phyloP scores from a whole-genome alignment of 2,329 filamentous ascomycete genomes.

The Ilyonectria sp. region DNA sequence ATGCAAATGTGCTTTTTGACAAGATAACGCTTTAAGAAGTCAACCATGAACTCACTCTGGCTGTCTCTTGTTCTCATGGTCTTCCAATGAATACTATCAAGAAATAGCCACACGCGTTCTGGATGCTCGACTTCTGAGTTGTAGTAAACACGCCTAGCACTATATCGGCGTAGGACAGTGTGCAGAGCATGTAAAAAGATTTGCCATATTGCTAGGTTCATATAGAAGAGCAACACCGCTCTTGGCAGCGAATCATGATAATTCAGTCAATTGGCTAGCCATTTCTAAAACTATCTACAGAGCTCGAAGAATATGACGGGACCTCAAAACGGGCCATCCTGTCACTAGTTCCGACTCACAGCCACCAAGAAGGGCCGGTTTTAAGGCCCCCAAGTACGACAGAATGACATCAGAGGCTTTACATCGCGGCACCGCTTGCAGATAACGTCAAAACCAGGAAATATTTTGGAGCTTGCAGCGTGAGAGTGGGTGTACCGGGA shows the following conservation, averaged over 20 bases:
- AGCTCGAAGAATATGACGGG: no score
- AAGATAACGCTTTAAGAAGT: neutral
- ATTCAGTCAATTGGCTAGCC: conserved; percentile 5
- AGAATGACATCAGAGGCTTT: no score
- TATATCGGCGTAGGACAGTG: neutral
- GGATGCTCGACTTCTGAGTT: conserved; percentile 5
- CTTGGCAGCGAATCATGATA: neutral
- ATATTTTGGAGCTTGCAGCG: no score
- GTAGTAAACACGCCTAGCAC: conserved; percentile 6
- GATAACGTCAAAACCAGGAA: no score
- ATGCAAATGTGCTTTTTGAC: neutral
- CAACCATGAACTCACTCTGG: neutral
- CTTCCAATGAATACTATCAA: conserved; percentile 3
- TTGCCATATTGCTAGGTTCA: neutral
- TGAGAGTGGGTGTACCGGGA: no score
- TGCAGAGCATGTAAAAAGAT: neutral
- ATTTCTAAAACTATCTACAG: neutral
- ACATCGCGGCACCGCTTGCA: no score
- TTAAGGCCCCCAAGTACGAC: no score
- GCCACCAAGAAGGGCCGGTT: no score
- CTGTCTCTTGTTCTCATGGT: neutral
- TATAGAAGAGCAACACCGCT: neutral
- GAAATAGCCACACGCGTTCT: neutral
- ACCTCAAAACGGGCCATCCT: no score
- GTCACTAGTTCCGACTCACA: no score